Evolutionary conservation across 352 stramenopile species (phyloP).

Genomic region (Phytophthora pinifolia): DNA sequence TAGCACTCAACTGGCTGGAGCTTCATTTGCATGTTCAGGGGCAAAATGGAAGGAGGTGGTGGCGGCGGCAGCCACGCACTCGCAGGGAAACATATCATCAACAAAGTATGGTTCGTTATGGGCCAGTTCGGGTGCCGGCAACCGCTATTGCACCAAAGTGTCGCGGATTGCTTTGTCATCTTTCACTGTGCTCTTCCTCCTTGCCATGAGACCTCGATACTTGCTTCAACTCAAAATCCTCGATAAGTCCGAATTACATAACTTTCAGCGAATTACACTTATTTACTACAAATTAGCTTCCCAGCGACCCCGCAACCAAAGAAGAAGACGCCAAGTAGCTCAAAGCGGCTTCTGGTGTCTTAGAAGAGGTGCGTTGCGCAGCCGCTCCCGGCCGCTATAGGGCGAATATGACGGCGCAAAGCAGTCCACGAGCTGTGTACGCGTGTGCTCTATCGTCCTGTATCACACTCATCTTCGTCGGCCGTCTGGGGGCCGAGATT

Average conservation of each 20-base stretch:
- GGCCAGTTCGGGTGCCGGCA: no score
- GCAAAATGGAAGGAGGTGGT: background rate
- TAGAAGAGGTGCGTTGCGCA: conserved; percentile 36
- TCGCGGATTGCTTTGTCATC: no score
- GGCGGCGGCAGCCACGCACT: background rate
- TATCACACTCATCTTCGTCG: conserved; percentile 1
- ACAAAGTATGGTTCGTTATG: conserved; percentile 1
- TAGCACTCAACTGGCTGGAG: no score
- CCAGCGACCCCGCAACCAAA: conserved; percentile 13
- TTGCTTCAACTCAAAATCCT: conserved; percentile 21
- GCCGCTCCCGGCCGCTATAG: conserved; percentile 4
- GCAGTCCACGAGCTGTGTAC: background rate
- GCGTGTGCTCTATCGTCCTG: conserved; percentile 11
- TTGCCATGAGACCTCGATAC: conserved; percentile 24
- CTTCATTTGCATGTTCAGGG: no score
- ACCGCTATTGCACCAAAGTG: no score
- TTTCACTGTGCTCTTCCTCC: no score
- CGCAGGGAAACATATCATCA: conserved; percentile 4
- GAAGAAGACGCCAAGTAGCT: conserved; percentile 33
- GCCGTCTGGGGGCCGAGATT: background rate
- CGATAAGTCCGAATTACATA: background rate
- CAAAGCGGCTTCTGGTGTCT: conserved; percentile 32
- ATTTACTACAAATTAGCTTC: conserved; percentile 12
- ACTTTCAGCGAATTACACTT: conserved; percentile 4
- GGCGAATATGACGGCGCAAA: conserved; percentile 1